Conservation (phyloP, 2,329 filamentous ascomycete genomes). For the Beauveria varroae region DNA sequence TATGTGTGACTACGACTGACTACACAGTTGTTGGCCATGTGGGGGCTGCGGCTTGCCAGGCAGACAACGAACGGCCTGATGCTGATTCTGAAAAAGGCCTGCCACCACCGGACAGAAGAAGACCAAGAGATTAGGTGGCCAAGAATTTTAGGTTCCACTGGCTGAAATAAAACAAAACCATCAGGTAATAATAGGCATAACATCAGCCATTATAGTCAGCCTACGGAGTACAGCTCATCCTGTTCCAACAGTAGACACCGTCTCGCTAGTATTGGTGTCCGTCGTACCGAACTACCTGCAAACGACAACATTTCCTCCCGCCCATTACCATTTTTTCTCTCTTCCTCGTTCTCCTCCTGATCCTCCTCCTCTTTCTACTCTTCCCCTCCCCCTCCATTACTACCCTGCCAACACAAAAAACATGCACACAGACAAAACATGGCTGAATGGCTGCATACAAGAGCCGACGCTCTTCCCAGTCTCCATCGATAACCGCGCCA, state of each 20-base stretch:
- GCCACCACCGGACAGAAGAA: neutral
- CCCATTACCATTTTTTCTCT: neutral
- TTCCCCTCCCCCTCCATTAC: neutral
- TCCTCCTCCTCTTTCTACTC: neutral
- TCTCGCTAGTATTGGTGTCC: no score
- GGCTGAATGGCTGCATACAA: neutral
- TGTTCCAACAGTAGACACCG: neutral
- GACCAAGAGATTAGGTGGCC: no score
- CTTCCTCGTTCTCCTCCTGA: neutral
- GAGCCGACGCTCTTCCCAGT: neutral
- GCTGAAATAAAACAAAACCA: no score
- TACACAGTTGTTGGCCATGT: constrained; percentile 2
- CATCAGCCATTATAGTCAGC: no score
- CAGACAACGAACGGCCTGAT: neutral
- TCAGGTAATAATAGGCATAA: no score
- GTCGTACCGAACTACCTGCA: neutral
- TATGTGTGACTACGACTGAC: neutral
- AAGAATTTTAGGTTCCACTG: no score
- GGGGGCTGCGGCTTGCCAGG: neutral
- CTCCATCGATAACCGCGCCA: constrained; percentile 4
- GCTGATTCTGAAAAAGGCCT: neutral
- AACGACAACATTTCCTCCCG: neutral
- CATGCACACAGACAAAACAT: neutral
- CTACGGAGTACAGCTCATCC: neutral
- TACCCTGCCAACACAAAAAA: neutral